These are phyloP conservation scores for Arachis hypogaea DNA, from an alignment of 306 rosid genomes.

Conservation along the genomic window DNA sequence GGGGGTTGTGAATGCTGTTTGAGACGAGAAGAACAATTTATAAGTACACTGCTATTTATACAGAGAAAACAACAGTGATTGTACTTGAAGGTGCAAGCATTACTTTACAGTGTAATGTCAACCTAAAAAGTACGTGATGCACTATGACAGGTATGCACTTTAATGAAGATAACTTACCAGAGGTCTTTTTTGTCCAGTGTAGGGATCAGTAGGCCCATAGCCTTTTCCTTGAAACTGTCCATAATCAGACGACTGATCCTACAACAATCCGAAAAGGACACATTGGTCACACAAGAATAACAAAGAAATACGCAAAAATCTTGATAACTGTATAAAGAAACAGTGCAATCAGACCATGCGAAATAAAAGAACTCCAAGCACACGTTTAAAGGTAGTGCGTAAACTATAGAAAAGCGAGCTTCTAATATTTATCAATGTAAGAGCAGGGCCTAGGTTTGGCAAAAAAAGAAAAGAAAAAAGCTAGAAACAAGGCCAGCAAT, in stretches of 20 bases:
- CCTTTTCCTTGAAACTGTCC: slow-evolving; percentile 70
- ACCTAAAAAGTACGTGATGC: slow-evolving; percentile 20
- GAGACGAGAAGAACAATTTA: slow-evolving; percentile 34
- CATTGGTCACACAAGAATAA: slow-evolving; percentile 40
- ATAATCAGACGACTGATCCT: slow-evolving; percentile 81
- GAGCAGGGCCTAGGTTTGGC: not conserved
- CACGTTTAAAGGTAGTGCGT: slow-evolving; percentile 1
- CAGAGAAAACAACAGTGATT: slow-evolving; percentile 10
- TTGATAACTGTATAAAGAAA: slow-evolving; percentile 5
- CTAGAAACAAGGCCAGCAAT: slow-evolving; percentile 22
- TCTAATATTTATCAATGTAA: slow-evolving; percentile 24
- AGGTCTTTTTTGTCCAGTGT: slow-evolving; percentile 70
- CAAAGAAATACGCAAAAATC: slow-evolving; percentile 6
- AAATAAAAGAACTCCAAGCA: not conserved
- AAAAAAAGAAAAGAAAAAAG: not conserved
- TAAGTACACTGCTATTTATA: slow-evolving; percentile 19
- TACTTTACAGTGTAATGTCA: not conserved
- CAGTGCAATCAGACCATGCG: slow-evolving; percentile 13
- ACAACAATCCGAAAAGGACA: slow-evolving; percentile 39
- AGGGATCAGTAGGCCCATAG: slow-evolving; percentile 60
- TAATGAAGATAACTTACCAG: slow-evolving; percentile 55
- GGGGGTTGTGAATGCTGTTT: slow-evolving; percentile 65
- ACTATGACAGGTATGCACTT: slow-evolving; percentile 17
- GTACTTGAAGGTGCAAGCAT: slow-evolving; percentile 10
- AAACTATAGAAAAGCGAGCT: slow-evolving; percentile 1